phyloP scores from a whole-genome alignment of 139 green algal genomes.

The Micractinium sp. region DNA sequence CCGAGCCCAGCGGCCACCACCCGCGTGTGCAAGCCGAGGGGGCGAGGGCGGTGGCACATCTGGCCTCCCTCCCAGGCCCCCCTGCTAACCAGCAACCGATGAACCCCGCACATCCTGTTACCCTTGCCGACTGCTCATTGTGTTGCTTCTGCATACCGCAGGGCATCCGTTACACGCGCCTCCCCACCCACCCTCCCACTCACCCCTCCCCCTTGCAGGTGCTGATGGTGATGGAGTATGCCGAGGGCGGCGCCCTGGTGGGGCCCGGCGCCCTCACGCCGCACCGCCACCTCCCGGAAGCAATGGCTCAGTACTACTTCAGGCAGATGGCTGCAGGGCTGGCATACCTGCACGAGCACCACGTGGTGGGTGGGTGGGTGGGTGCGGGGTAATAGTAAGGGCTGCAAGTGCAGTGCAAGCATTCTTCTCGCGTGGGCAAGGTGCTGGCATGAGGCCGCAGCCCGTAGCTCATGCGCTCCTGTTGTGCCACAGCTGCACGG shows the following conservation, averaged over 20 bases:
- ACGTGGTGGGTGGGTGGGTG: constrained; percentile 48
- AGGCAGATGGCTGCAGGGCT: constrained; percentile 55
- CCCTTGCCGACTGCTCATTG: too few relatives aligned
- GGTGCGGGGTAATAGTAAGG: too few relatives aligned
- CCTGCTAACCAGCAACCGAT: too few relatives aligned
- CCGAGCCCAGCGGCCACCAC: too few relatives aligned
- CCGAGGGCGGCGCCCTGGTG: constrained; percentile 76
- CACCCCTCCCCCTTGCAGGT: constrained; percentile 30
- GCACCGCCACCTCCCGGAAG: constrained; percentile 62
- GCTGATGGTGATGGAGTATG: constrained; percentile 91
- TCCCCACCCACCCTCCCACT: neutral
- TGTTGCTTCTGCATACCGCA: too few relatives aligned
- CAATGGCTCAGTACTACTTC: constrained; percentile 63
- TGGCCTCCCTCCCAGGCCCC: neutral
- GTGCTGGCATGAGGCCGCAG: neutral
- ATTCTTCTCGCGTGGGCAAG: neutral
- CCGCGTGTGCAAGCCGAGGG: neutral
- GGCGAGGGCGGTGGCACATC: neutral
- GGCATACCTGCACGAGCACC: constrained; percentile 80
- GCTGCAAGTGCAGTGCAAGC: neutral
- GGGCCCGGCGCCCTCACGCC: constrained; percentile 45
- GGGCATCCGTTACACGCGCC: too few relatives aligned
- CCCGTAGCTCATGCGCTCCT: too few relatives aligned
- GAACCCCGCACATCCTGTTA: too few relatives aligned
- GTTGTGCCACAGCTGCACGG: too few relatives aligned